Percentiles rank a stretch among this genome's conserved stretches.
Evolutionary conservation across 768 basidiomycete genomes (phyloP).

Genomic region (Termitomyces sp.): DNA sequence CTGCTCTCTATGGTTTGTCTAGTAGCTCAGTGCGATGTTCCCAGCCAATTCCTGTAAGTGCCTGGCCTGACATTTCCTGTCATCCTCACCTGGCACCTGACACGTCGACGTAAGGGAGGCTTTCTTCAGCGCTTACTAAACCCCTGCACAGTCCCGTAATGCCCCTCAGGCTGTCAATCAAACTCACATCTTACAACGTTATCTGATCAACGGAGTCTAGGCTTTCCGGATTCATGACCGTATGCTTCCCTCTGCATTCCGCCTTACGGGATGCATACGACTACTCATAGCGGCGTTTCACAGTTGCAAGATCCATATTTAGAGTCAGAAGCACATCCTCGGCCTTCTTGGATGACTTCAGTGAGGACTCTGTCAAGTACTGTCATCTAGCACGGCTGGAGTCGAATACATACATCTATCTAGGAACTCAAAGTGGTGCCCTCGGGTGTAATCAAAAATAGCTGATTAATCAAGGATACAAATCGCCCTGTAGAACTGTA

Average conservation of each 20-base stretch:
- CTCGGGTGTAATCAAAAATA: not conserved
- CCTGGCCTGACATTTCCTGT: not conserved
- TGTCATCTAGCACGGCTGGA: not conserved
- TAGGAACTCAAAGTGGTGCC: not conserved
- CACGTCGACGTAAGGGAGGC: not conserved
- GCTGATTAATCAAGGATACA: not conserved
- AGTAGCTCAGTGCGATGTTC: not conserved
- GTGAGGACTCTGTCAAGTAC: not conserved
- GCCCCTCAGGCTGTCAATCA: no score
- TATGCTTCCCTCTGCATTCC: not conserved
- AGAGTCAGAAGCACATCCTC: not conserved
- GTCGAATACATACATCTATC: not conserved
- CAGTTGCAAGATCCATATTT: not conserved
- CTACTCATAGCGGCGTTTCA: not conserved
- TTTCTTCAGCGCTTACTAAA: not conserved
- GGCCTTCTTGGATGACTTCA: not conserved
- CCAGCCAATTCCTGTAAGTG: not conserved
- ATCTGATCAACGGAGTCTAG: not conserved
- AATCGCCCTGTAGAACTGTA: not conserved
- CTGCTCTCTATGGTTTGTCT: not conserved
- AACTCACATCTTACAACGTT: not conserved
- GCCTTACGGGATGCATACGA: not conserved
- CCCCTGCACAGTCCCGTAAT: not conserved
- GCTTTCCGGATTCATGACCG: constrained; percentile 1
- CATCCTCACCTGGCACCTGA: not conserved